A percentile compares a stretch with the other conserved stretches of the same genome.
Conservation (phyloP, 768 basidiomycete genomes). For the Hebeloma cylindrosporum region DNA sequence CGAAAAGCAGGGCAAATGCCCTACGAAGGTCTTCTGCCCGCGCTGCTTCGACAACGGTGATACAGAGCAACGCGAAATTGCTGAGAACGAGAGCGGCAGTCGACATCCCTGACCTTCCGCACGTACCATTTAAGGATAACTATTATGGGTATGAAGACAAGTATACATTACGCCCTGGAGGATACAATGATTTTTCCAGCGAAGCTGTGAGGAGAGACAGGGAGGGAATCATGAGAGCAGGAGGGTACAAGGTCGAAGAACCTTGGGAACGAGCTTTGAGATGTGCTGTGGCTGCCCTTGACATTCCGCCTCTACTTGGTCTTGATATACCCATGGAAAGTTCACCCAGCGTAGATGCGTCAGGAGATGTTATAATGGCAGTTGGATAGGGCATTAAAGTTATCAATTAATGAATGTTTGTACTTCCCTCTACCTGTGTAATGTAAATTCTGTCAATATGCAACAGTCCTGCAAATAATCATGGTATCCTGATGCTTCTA, state of each 20-base stretch:
- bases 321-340: slow-evolving; percentile 16
- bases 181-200: slow-evolving; percentile 73
- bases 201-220: slow-evolving; percentile 75
- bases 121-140: slow-evolving; percentile 74
- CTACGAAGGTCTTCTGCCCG: slow-evolving; percentile 61
- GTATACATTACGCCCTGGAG: slow-evolving; percentile 49
- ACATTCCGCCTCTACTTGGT: slow-evolving; percentile 52
- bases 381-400: slow-evolving; percentile 28
- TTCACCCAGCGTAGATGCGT: slow-evolving; percentile 23
- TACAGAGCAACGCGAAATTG: slow-evolving; percentile 49
- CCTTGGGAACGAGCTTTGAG: slow-evolving; percentile 84
- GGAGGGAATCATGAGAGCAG: slow-evolving; percentile 79
- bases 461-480: too few species aligned
- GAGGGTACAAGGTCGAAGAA: slow-evolving; percentile 79
- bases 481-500: slow-evolving; percentile 45
- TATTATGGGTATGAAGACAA: slow-evolving; percentile 75
- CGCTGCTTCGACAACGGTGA: slow-evolving; percentile 42
- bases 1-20: slow-evolving; percentile 64
- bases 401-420: too few species aligned
- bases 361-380: slow-evolving; percentile 49
- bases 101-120: slow-evolving; percentile 76
- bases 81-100: slow-evolving; percentile 65
- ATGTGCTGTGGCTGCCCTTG: slow-evolving; percentile 71
- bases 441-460: too few species aligned
- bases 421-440: too few species aligned